Evolutionary conservation across 345 rosid species (phyloP), one percentile per base, ranked within the genome.

Genomic region (Reutealis trisperma): DNA sequence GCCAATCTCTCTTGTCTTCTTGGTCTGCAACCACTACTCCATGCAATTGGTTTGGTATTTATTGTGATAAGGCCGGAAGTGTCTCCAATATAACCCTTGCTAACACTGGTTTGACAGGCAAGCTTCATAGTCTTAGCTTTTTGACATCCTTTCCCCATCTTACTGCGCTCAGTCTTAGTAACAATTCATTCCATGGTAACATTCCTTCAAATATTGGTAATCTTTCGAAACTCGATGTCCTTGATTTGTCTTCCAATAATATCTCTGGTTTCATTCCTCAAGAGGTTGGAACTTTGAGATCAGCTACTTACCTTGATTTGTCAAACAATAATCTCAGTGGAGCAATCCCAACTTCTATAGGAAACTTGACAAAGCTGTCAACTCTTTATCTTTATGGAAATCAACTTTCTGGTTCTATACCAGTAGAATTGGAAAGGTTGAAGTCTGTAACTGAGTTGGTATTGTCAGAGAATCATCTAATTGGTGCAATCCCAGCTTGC

Each of bases 81-180:
- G 30, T 32, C 4, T 2, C 16, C 19, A 4, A 1, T 13, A 51
- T 51, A 27, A 82, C 68, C 64, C 75, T 78, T n/a, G 44, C 71
- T 24, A 59, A 45, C 34, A 2, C 60, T 13, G 63, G 67, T 25
- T 51, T 82, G n/a, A 65, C 15, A 13, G 55, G 19, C 9, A 1
- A 11, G 15, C 4, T 49, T 49, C 52, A 49, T 0, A 49, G 15
- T 3, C 66, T 78, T 76, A 44, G 74, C 78, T 75, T 83, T 74
- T 75, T 74, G 30, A 27, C 30, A 6, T 79, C 83, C 52, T 73
- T 83, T 37, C 77, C 83, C 15, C 45, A 62, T 44, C 64, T 83
- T 2, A 14, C 16, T 22, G 14, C 21, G 22, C 61, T 83, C 18
- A 49, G 11, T 2, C 52, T 49, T 12, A 8, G 52, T 11, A 49